phyloP scores from a whole-genome alignment of 2,329 filamentous ascomycete genomes.

The Sporothrix dimorphospora region DNA sequence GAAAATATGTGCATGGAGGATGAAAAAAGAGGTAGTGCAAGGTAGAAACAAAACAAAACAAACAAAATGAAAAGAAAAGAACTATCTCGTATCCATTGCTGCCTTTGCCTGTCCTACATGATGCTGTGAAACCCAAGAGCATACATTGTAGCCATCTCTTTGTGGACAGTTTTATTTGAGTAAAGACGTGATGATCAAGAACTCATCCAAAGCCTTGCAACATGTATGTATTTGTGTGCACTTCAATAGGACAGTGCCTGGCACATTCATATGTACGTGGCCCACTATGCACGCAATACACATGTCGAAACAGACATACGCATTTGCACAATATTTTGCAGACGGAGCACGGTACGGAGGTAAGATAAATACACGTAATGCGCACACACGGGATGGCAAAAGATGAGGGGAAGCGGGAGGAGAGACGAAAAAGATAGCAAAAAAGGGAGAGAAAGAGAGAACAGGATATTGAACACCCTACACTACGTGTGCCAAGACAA shows the following conservation, averaged over 20 bases:
- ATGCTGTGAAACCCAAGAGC: background rate
- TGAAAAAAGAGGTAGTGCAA: background rate
- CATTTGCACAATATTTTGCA: background rate
- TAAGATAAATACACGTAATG: background rate
- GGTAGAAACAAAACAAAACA: background rate
- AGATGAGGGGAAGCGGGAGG: background rate
- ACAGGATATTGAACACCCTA: background rate
- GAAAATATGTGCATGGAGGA: background rate
- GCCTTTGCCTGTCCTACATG: background rate
- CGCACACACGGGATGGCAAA: background rate
- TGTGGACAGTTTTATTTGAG: background rate
- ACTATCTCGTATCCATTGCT: background rate
- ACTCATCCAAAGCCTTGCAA: background rate
- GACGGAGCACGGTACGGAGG: background rate
- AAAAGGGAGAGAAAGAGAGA: background rate
- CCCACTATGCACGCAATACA: background rate
- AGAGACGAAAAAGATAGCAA: background rate
- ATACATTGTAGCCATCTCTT: background rate
- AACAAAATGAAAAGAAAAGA: background rate
- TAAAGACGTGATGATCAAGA: background rate
- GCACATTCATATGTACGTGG: background rate
- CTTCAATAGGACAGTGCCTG: background rate
- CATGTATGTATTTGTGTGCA: background rate
- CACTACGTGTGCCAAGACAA: constrained; percentile 11
- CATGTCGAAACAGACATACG: background rate